These are phyloP conservation scores for Gloeostereum incarnatum DNA, from an alignment of 768 basidiomycete species.

Conservation along the genomic window DNA sequence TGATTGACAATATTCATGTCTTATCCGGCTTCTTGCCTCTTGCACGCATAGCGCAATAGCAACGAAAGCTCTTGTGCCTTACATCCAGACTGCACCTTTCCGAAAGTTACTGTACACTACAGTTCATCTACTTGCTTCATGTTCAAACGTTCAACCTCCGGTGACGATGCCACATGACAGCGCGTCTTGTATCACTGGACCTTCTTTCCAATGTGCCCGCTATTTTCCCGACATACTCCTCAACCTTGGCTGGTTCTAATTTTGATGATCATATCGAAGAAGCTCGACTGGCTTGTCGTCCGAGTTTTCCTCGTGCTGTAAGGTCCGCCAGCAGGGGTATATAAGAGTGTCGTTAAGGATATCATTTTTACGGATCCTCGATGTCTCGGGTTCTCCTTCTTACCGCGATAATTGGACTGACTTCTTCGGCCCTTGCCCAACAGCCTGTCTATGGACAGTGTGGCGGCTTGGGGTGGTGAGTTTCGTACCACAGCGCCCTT, in stretches of 20 bases:
- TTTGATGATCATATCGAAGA: neutral
- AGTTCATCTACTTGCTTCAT: too few species aligned
- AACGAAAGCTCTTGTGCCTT: too few species aligned
- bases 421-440: slow-evolving; percentile 22
- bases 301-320: neutral
- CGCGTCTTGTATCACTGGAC: too few species aligned
- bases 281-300: neutral
- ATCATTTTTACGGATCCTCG: neutral
- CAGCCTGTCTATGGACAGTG: slow-evolving; percentile 35
- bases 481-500: neutral
- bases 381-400: slow-evolving; percentile 5
- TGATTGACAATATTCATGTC: too few species aligned
- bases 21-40: too few species aligned
- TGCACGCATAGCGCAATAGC: too few species aligned
- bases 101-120: too few species aligned
- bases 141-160: too few species aligned
- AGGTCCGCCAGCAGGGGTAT: neutral
- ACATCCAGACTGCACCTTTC: too few species aligned
- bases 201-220: too few species aligned
- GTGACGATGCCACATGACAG: too few species aligned
- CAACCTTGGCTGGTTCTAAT: neutral
- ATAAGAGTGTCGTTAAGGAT: neutral
- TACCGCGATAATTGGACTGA: slow-evolving; percentile 13
- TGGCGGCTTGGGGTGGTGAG: slow-evolving; percentile 41
- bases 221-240: too few species aligned